Evolutionary conservation across 176 grass and related monocot genomes (phyloP), one percentile per base, ranked within the genome.

Genomic region (Musa itinerans): DNA sequence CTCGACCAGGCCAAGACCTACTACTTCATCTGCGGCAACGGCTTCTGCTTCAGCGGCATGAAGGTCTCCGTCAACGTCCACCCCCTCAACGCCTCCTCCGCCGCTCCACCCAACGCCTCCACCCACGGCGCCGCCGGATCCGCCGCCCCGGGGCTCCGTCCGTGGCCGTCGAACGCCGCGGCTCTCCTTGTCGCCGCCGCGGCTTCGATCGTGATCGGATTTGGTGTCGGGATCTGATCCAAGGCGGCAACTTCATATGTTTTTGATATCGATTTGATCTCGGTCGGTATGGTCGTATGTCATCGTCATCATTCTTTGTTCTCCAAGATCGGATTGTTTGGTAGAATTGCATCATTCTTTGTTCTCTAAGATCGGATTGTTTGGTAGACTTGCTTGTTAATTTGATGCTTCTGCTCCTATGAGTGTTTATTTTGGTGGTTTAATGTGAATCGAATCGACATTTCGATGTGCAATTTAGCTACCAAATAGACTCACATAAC

Each of bases 21-120:
- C 86, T 93, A 85, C 83, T 97, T 87, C 83, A 91, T 93, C 82
- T 91, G 94, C 72, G 90, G 86, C 84, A 93, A 97, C 52, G 86
- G 94, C 52, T 85, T 87, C 70, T 93, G 94, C 79, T 79, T 82
- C 69, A 69, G 56, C 6, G 88, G 94, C 77, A 92, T 99, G 95
- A 89, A 89, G 83, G 80, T 91, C 54, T 85, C 86, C 55, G 66
- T 91, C 78, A 79, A 71, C 54, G 90, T 93, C 65, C 69, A 62
- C 51, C 69, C 75, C 2, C 78, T 84, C 74, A 85, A 92, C 20
- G 51, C 76, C 63, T 70, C 78, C 29, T 21, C 69, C 57, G 11
- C 72, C 12, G 11, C 23, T 23, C 22, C 72, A 5, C 13, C 7
- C 21, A 56, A 56, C 23, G 52, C 23, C 22, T 53, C 72, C 52